Conservation (phyloP, 106 monocot species). For the Platanthera zijinensis region DNA sequence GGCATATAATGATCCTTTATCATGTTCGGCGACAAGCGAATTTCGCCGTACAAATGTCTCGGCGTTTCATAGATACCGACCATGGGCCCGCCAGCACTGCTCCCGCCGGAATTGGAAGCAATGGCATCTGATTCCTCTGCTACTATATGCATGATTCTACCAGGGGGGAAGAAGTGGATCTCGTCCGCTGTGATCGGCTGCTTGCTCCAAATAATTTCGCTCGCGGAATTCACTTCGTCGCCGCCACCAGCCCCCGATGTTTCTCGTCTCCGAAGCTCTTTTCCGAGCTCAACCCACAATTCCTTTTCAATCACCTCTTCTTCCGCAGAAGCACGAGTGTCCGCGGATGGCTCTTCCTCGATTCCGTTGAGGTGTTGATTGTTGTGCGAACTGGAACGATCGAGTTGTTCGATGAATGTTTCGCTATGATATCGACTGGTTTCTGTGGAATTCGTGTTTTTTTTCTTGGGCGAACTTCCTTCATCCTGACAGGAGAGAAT, state of each 20-base stretch:
- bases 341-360: conserved; percentile 7
- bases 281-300: conserved; percentile 53
- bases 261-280: conserved; percentile 15
- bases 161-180: conserved; percentile 53
- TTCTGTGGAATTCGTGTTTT: background rate
- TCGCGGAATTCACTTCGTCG: background rate
- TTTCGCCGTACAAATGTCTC: conserved; percentile 53
- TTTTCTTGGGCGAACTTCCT: background rate
- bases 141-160: conserved; percentile 67
- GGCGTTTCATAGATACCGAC: conserved; percentile 52
- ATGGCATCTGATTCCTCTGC: conserved; percentile 11
- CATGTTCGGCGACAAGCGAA: conserved; percentile 53
- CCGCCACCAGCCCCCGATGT: too few relatives aligned
- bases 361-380: background rate
- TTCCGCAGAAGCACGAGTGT: background rate
- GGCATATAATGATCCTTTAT: conserved; percentile 80
- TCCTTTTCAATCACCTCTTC: conserved; percentile 44
- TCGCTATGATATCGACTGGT: background rate
- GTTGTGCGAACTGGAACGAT: background rate
- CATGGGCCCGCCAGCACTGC: conserved; percentile 1
- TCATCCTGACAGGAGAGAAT: conserved; percentile 4
- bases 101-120: conserved; percentile 8
- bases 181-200: conserved; percentile 19
- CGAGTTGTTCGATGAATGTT: background rate
- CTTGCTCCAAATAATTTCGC: conserved; percentile 16